Conservation (phyloP, 2,329 filamentous ascomycete genomes). For the Pseudomassariella vexata region DNA sequence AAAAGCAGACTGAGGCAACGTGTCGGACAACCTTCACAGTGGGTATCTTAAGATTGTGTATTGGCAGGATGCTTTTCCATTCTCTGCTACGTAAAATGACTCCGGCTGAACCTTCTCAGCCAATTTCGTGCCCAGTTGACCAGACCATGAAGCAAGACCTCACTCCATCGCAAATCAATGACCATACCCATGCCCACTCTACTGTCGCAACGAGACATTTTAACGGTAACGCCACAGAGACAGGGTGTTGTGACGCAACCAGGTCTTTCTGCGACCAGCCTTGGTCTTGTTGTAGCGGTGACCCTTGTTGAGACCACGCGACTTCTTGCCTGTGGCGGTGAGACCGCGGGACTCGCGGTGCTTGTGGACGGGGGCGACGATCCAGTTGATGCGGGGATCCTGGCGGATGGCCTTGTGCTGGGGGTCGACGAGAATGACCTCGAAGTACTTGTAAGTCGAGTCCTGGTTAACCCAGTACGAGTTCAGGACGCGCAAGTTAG, state of each 20-base stretch:
- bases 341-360: constrained; percentile 98
- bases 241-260: constrained; percentile 99
- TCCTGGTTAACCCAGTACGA: constrained; percentile 99
- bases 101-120: constrained; percentile 25
- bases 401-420: constrained; percentile 99
- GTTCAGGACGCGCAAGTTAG: constrained; percentile 99
- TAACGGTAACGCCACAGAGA: constrained; percentile 98
- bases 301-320: constrained; percentile 98
- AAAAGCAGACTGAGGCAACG: too few relatives aligned
- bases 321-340: constrained; percentile 98
- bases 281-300: constrained; percentile 99
- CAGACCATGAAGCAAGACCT: constrained; percentile 23
- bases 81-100: constrained; percentile 25
- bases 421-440: constrained; percentile 99
- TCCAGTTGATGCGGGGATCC: constrained; percentile 99
- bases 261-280: constrained; percentile 97
- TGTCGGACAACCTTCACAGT: too few relatives aligned
- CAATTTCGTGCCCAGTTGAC: constrained; percentile 21
- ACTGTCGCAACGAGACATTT: constrained; percentile 18
- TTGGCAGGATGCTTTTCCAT: constrained; percentile 24
- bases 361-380: constrained; percentile 99
- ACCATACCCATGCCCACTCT: constrained; percentile 16
- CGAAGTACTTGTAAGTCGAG: constrained; percentile 99
- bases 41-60: too few relatives aligned
- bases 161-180: constrained; percentile 23